Conservation (phyloP, 768 basidiomycete genomes). For the Auricularia sp. region DNA sequence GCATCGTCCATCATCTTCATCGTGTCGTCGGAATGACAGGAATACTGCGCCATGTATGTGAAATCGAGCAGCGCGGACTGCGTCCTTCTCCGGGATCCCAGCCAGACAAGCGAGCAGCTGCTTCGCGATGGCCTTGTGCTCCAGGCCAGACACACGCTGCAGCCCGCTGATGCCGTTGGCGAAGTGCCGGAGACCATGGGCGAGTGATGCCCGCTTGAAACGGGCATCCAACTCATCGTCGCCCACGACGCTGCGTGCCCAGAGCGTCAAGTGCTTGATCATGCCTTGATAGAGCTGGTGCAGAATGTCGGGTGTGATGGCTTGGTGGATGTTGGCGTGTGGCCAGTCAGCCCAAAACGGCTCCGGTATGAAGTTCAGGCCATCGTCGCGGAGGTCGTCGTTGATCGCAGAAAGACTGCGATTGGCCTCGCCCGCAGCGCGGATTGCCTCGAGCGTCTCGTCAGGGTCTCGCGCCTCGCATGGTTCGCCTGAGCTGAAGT, state of each 20-base stretch:
- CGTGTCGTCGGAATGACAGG: constrained; percentile 4
- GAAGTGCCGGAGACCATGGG: constrained; percentile 7
- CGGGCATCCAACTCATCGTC: constrained; percentile 5
- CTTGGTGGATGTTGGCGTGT: constrained; percentile 9
- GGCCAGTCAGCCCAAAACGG: constrained; percentile 13
- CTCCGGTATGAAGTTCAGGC: neutral
- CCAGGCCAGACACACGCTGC: constrained; percentile 6
- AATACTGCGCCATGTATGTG: constrained; percentile 16
- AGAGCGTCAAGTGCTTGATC: constrained; percentile 7
- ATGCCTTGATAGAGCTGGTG: constrained; percentile 14
- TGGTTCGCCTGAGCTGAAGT: constrained; percentile 5
- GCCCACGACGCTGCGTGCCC: constrained; percentile 1
- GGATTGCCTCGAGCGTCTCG: neutral
- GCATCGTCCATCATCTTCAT: constrained; percentile 15
- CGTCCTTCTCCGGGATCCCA: neutral
- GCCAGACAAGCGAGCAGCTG: neutral
- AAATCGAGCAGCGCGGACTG: constrained; percentile 16
- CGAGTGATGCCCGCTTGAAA: constrained; percentile 6
- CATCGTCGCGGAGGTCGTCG: neutral
- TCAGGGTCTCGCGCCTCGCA: neutral
- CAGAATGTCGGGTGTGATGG: constrained; percentile 12
- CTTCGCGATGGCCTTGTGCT: constrained; percentile 6
- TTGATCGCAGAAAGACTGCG: neutral
- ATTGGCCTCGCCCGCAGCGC: neutral
- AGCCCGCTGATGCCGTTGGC: constrained; percentile 8